Base-by-base conservation (phyloP, 768 basidiomycete genomes). In the Boletus sp. region DNA sequence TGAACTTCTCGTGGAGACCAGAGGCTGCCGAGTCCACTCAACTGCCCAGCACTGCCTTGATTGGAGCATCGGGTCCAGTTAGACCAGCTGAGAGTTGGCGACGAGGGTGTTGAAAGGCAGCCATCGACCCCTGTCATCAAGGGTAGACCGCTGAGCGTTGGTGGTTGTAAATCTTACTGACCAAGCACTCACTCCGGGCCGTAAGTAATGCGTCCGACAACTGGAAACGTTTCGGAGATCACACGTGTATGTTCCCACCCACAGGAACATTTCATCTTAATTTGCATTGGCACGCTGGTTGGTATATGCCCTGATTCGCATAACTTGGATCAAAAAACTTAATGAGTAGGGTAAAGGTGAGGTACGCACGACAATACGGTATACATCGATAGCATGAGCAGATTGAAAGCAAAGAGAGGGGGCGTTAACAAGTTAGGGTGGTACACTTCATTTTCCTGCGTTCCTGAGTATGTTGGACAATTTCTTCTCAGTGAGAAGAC, bases 401-500 rank as follows among this genome's bases (percentile, higher is more conserved):
- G 20, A 51, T 55, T 35, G 20, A 50, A 28, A 57, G 15, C 50
- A 48, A 39, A 2, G 12, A 1, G 4, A 50, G 41, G 11, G 30
- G 39, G 14, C 33, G 11, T 3, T 10, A 18, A 50, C 3, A 20
- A 10, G 8, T 18, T 0, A n/a, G 30, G 2, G 2, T 7, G 7
- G 37, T 32, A 28, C 5, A 15, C 15, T 20, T 57, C 44, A 57
- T 44, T 5, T 49, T 40, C 45, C 17, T 3, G 50, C 17, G 0
- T 2, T 2, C 33, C 12, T 72, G 17, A 7, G n/a, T 37, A 72
- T 64, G 4, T 18, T 63, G 10, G 5, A 2, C 33, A 72, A 24
- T 24, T 24, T 0, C 33, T 15, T 69, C n/a, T 47, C 36, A 24
- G 36, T 54, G 56, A 73, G 66, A 33, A 37, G 60, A 42, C 67